These are phyloP conservation scores for Phytophthora sp. DNA, from an alignment of 352 stramenopile species.

Conservation along the genomic window DNA sequence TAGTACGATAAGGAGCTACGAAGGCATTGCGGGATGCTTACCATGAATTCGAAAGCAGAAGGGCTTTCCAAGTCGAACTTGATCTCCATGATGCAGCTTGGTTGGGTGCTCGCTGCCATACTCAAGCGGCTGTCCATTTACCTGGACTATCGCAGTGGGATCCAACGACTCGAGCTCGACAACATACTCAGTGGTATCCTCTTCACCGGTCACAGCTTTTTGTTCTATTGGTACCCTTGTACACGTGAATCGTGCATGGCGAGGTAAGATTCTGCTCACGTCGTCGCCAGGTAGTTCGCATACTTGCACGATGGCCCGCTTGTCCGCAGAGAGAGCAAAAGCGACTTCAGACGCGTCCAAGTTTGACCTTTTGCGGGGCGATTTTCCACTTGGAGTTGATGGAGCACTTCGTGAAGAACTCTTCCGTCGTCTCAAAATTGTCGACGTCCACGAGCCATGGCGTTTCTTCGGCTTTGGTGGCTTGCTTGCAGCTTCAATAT, in stretches of 20 bases:
- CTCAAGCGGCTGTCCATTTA: constrained; percentile 44
- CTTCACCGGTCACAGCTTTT: background rate
- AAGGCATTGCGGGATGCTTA: too few species aligned
- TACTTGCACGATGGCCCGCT: constrained; percentile 36
- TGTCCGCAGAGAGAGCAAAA: constrained; percentile 22
- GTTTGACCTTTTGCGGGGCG: constrained; percentile 4
- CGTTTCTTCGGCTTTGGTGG: constrained; percentile 31
- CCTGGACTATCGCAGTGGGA: constrained; percentile 33
- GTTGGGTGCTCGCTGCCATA: constrained; percentile 5
- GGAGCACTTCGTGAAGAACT: constrained; percentile 30
- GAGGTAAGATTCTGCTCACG: constrained; percentile 27
- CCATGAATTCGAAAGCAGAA: constrained; percentile 57
- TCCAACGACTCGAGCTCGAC: constrained; percentile 48
- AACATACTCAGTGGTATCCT: constrained; percentile 21
- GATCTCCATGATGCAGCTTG: constrained; percentile 55
- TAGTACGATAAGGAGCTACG: background rate
- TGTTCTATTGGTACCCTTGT: constrained; percentile 10
- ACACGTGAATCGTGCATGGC: constrained; percentile 41
- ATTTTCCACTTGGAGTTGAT: constrained; percentile 15
- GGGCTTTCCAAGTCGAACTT: constrained; percentile 44
- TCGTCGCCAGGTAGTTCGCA: constrained; percentile 31
- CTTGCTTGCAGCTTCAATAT: background rate
- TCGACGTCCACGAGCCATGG: constrained; percentile 46
- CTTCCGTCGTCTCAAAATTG: constrained; percentile 36
- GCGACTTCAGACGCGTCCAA: constrained; percentile 9